Conservation (phyloP, 495 filamentous ascomycete species). For the Neurospora sp. region DNA sequence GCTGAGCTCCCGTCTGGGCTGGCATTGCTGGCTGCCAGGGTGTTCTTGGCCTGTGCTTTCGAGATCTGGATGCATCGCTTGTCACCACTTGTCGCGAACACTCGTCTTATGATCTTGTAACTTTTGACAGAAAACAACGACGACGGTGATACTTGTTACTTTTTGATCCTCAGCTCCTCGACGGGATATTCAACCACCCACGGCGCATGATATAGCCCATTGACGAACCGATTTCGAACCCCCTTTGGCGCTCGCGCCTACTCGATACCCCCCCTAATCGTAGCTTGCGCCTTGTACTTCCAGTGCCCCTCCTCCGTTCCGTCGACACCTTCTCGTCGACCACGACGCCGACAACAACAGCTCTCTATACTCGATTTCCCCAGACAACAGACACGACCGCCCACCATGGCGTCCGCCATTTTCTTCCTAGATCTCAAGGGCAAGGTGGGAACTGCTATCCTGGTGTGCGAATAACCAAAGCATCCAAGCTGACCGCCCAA, state of each 20-base stretch:
- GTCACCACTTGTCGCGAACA: not conserved
- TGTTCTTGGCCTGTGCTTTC: not conserved
- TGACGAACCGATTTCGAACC: not conserved
- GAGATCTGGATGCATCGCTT: not conserved
- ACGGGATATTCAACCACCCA: not conserved
- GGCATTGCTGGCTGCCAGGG: not conserved
- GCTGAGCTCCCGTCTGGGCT: not conserved
- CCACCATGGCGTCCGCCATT: conserved; percentile 86
- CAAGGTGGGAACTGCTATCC: conserved; percentile 54
- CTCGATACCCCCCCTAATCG: not conserved
- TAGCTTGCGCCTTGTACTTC: not conserved
- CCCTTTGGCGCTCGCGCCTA: not conserved
- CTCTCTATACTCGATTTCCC: not conserved
- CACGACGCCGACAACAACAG: not conserved
- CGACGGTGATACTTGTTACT: not conserved
- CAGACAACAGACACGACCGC: conserved; percentile 8
- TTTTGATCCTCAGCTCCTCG: not conserved
- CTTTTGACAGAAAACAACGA: not conserved
- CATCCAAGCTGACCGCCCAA: not conserved
- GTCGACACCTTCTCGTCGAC: conserved; percentile 1
- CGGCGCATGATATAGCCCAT: conserved; percentile 6
- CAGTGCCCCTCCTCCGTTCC: not conserved
- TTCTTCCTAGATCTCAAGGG: conserved; percentile 99
- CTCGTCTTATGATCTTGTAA: not conserved
- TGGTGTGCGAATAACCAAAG: not conserved